Evolutionary conservation across 148 eudicot species (phyloP), one percentile per base, ranked within the genome.

Genomic region (Diospyros kaki): DNA sequence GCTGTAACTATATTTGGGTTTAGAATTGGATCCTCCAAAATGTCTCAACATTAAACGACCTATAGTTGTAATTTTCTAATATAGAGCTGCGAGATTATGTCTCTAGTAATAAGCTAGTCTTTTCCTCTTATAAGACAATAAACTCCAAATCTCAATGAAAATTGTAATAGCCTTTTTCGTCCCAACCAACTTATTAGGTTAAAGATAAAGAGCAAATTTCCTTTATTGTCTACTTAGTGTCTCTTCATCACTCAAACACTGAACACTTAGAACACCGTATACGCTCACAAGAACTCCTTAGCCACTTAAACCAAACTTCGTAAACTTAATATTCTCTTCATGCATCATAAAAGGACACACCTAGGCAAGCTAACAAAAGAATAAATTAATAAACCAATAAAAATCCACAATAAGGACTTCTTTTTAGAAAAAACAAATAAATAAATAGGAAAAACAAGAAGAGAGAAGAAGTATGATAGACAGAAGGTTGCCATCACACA

Each of bases 121-220:
- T 75, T 76, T 86, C 9, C 69, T 55, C 74, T 80, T 86, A 72
- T 91, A 87, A 43, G 89, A 86, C 70, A 89, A 73, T 38, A 91
- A 71, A 78, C 86, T 81, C 91, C 91, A 87, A 42, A 91, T 93
- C 80, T 89, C 81, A 50, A 87, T 83, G 43, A 91, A 76, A 58
- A 91, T 82, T 79, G 83, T 81, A 55, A 89, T 89, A 1, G 96
- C 96, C 40, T 90, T 91, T 46, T 86, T 91, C n/a, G 93, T 89
- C 74, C 96, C 96, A 78, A 84, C 88, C 41, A 88, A 79, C 73
- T 89, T 86, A 79, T 86, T 91, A 14, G 96, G 91, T 72, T 91
- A 91, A 73, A 87, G 89, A 66, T 71, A 74, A 13, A 86, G 84
- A 64, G 91, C 93, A 72, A 86, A 85, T 76, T 83, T 85, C 73